A percentile compares a stretch with the other conserved stretches of the same genome.
These are phyloP conservation scores for Malus sylvestris DNA, from an alignment of 306 rosid species.

Conservation along the genomic window DNA sequence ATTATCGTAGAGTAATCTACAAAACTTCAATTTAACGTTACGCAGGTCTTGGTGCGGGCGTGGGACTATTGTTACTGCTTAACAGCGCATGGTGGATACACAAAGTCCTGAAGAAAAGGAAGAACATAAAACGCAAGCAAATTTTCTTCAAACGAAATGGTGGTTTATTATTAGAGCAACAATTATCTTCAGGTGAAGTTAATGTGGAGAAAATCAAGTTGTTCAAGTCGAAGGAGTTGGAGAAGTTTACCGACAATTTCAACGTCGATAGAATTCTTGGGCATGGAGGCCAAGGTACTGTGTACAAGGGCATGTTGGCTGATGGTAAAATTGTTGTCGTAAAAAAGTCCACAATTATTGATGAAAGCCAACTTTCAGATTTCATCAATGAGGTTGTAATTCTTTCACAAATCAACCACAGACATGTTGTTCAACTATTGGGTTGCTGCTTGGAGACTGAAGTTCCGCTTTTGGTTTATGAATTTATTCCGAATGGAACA, in stretches of 20 bases:
- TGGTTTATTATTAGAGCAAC: neutral
- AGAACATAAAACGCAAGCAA: neutral
- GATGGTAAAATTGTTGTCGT: conserved; percentile 13
- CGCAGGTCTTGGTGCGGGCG: neutral
- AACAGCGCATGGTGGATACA: neutral
- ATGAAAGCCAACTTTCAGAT: neutral
- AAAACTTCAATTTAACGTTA: neutral
- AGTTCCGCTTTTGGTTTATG: conserved; percentile 22
- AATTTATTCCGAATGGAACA: conserved; percentile 14
- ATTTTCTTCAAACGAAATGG: conserved; percentile 3
- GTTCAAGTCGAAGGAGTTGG: conserved; percentile 12
- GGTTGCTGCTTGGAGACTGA: conserved; percentile 20
- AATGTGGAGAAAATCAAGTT: conserved; percentile 4
- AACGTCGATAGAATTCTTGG: conserved; percentile 11
- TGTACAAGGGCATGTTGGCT: conserved; percentile 4
- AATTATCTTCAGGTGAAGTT: conserved; percentile 1
- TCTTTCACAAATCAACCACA: conserved; percentile 17
- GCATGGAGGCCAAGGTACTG: conserved; percentile 24
- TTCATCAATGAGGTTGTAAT: conserved; percentile 6
- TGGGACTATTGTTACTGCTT: neutral
- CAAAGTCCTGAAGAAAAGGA: neutral
- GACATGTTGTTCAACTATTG: conserved; percentile 4
- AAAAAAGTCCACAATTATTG: neutral
- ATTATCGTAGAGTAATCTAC: too few relatives aligned
- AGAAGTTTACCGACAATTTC: conserved; percentile 14